Percentiles rank a stretch among this genome's conserved stretches.
Evolutionary conservation across 768 basidiomycete species (phyloP).

Genomic region (Pleurotus tuber-regium): DNA sequence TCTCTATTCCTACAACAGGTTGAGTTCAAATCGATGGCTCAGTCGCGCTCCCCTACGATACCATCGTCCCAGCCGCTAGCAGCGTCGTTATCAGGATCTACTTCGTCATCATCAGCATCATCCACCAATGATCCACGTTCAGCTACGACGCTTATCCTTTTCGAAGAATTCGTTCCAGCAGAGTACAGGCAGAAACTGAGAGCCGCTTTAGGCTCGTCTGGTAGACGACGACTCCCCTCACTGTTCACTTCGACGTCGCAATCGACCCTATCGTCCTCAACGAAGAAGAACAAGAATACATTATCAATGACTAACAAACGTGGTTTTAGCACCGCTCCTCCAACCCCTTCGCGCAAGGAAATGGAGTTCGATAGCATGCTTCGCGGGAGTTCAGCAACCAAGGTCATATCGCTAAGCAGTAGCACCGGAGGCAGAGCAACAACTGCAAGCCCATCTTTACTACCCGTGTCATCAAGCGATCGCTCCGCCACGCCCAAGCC

Average conservation of each 20-base stretch:
- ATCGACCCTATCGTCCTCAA: conserved; percentile 50
- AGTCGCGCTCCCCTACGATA: conserved; percentile 27
- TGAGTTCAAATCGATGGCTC: conserved; percentile 80
- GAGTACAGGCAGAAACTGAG: conserved; percentile 82
- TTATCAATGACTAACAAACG: conserved; percentile 80
- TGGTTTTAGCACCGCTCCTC: conserved; percentile 65
- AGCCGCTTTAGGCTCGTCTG: conserved; percentile 36
- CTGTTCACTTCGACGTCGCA: conserved; percentile 57
- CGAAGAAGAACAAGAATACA: conserved; percentile 54
- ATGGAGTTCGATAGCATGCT: conserved; percentile 80
- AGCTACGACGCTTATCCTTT: conserved; percentile 69
- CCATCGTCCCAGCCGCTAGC: conserved; percentile 21
- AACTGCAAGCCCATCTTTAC: conserved; percentile 6
- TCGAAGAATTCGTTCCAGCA: conserved; percentile 91
- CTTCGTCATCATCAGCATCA: not conserved
- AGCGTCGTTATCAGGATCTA: conserved; percentile 12
- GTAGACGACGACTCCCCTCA: conserved; percentile 64
- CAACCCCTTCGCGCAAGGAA: conserved; percentile 53
- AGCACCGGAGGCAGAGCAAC: conserved; percentile 1
- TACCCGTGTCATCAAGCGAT: not conserved
- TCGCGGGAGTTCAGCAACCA: conserved; percentile 47
- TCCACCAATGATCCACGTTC: conserved; percentile 62
- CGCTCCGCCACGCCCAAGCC: conserved; percentile 12
- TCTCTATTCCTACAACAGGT: conserved; percentile 43
- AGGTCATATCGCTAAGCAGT: conserved; percentile 40